Conservation (phyloP, 1,284 basidiomycete species). For the Sphagnurus paluster region DNA sequence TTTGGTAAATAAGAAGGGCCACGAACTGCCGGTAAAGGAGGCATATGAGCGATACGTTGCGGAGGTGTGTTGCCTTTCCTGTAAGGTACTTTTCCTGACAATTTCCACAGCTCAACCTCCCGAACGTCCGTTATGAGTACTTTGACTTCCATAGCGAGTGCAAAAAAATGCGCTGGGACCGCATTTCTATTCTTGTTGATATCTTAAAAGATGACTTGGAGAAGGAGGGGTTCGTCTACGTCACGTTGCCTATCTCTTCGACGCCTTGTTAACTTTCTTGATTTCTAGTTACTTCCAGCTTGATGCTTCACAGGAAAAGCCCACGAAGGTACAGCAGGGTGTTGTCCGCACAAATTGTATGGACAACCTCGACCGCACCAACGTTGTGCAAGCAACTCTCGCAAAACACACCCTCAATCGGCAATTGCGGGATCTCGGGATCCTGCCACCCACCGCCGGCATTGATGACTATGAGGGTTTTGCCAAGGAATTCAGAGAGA, state of each 20-base stretch:
- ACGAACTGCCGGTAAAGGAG: slow-evolving; percentile 96
- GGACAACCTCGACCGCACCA: slow-evolving; percentile 97
- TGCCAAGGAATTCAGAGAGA: slow-evolving; percentile 84
- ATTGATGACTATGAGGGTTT: slow-evolving; percentile 81
- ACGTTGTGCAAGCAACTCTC: slow-evolving; percentile 90
- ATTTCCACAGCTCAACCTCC: slow-evolving; percentile 51
- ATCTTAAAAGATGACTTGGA: slow-evolving; percentile 74
- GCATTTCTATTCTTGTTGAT: slow-evolving; percentile 84
- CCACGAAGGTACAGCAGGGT: slow-evolving; percentile 62
- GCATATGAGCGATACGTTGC: slow-evolving; percentile 84
- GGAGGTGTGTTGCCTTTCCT: slow-evolving; percentile 42
- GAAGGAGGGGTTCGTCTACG: slow-evolving; percentile 61
- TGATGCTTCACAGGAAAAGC: slow-evolving; percentile 43
- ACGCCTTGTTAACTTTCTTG: neutral
- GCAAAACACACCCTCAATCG: slow-evolving; percentile 83
- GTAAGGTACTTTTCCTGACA: slow-evolving; percentile 1
- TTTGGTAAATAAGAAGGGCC: slow-evolving; percentile 93
- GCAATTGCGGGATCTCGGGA: slow-evolving; percentile 75
- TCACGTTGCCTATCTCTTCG: neutral
- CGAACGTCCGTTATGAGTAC: slow-evolving; percentile 86
- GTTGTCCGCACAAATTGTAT: slow-evolving; percentile 87
- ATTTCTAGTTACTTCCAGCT: slow-evolving; percentile 72
- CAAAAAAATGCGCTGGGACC: slow-evolving; percentile 93
- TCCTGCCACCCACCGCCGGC: slow-evolving; percentile 67
- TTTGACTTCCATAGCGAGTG: slow-evolving; percentile 99